phyloP scores from a whole-genome alignment of 768 basidiomycete genomes.

The Mycena filopes region DNA sequence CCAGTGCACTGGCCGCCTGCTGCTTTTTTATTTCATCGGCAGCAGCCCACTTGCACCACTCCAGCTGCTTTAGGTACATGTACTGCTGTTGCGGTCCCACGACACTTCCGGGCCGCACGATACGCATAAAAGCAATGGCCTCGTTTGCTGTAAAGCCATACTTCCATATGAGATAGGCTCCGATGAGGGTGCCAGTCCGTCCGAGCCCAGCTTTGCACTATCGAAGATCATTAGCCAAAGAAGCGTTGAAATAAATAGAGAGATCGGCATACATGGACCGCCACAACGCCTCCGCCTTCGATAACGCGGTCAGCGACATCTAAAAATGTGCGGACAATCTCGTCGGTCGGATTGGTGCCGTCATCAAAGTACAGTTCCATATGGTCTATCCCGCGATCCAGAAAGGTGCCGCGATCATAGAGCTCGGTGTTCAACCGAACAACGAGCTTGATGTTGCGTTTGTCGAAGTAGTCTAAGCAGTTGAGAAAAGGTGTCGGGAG shows the following conservation, averaged over 20 bases:
- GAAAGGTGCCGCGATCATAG: conserved; percentile 85
- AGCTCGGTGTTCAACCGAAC: conserved; percentile 94
- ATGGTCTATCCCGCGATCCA: conserved; percentile 88
- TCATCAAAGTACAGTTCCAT: conserved; percentile 97
- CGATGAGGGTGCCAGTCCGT: conserved; percentile 95
- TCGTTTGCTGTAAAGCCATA: conserved; percentile 96
- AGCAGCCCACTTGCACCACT: conserved; percentile 95
- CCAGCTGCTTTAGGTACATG: conserved; percentile 93
- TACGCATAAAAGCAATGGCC: conserved; percentile 98
- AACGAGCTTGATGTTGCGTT: conserved; percentile 87
- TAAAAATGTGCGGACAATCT: conserved; percentile 93
- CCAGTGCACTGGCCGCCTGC: conserved; percentile 50
- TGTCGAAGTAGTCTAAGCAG: conserved; percentile 93
- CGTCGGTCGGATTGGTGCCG: conserved; percentile 96
- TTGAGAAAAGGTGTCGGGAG: conserved; percentile 85
- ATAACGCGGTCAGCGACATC: conserved; percentile 84
- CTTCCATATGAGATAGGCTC: conserved; percentile 98
- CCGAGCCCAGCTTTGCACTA: conserved; percentile 98
- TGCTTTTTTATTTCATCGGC: conserved; percentile 77
- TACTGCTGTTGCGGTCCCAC: conserved; percentile 95
- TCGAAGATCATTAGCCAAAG: conserved; percentile 31
- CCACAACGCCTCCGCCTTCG: conserved; percentile 82
- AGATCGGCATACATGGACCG: conserved; percentile 78
- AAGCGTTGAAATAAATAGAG: conserved; percentile 8
- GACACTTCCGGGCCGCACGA: conserved; percentile 93